Percentiles rank a stretch among this genome's conserved stretches.
phyloP scores from a whole-genome alignment of 495 filamentous ascomycete genomes.

The Articulospora tetracladia region DNA sequence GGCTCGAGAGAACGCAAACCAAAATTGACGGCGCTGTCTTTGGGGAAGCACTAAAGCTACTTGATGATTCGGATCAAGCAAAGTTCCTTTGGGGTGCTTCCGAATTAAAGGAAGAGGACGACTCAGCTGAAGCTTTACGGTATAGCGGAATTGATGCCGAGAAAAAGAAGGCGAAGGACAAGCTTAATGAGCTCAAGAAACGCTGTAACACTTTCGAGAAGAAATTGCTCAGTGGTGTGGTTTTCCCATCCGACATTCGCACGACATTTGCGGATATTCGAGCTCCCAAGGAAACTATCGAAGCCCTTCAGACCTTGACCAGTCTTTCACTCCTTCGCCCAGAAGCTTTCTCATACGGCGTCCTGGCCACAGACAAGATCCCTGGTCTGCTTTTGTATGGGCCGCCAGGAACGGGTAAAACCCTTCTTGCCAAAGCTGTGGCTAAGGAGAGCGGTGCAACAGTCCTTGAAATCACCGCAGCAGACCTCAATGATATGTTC shows the following conservation, averaged over 20 bases:
- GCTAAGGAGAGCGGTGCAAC: slow-evolving; percentile 92
- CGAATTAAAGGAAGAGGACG: slow-evolving; percentile 32
- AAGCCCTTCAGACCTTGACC: slow-evolving; percentile 85
- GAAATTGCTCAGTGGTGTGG: slow-evolving; percentile 73
- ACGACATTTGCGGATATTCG: slow-evolving; percentile 85
- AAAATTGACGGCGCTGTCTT: slow-evolving; percentile 18
- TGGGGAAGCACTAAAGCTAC: slow-evolving; percentile 34
- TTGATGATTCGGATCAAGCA: slow-evolving; percentile 39
- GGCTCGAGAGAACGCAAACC: slow-evolving; percentile 22
- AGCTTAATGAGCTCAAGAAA: slow-evolving; percentile 23
- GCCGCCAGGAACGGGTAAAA: slow-evolving; percentile 94
- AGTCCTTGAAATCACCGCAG: slow-evolving; percentile 54
- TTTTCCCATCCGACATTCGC: slow-evolving; percentile 74
- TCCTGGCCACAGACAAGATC: slow-evolving; percentile 86
- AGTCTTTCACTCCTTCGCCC: slow-evolving; percentile 83
- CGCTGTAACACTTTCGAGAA: slow-evolving; percentile 73
- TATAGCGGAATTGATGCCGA: neutral
- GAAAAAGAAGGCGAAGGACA: slow-evolving; percentile 15
- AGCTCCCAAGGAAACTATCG: slow-evolving; percentile 76
- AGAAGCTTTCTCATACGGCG: slow-evolving; percentile 94
- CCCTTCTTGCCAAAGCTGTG: slow-evolving; percentile 89
- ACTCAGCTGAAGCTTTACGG: slow-evolving; percentile 2
- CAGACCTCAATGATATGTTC: slow-evolving; percentile 90
- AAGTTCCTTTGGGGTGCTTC: slow-evolving; percentile 38
- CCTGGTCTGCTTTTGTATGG: slow-evolving; percentile 89